Evolutionary conservation across 768 basidiomycete genomes (phyloP).

Genomic region (Macrolepiota dolichaula): DNA sequence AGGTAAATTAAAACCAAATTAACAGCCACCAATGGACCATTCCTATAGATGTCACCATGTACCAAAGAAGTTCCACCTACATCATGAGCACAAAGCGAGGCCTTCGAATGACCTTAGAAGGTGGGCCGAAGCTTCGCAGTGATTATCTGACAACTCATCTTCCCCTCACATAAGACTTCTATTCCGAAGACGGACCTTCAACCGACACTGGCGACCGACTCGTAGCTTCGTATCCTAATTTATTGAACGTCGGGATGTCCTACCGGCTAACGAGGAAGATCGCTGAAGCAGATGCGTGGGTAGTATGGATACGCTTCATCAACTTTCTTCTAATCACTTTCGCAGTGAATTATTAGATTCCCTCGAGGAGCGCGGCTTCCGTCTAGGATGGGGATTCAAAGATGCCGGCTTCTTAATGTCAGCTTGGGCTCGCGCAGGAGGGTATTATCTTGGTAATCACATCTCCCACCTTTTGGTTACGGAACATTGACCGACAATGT

Average conservation of each 20-base stretch:
- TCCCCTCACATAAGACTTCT: constrained; percentile 26
- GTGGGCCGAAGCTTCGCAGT: constrained; percentile 1
- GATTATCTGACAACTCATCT: not conserved
- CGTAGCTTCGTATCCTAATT: constrained; percentile 43
- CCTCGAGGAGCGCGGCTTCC: constrained; percentile 57
- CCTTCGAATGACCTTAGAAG: constrained; percentile 22
- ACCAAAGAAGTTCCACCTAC: constrained; percentile 58
- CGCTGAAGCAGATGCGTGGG: constrained; percentile 54
- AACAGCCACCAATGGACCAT: no score
- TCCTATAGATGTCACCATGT: constrained; percentile 51
- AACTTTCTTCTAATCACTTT: not conserved
- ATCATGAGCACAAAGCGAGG: constrained; percentile 48
- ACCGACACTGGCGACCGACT: constrained; percentile 48
- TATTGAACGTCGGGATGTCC: constrained; percentile 23
- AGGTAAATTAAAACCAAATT: not conserved
- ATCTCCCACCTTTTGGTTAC: not conserved
- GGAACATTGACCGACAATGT: not conserved
- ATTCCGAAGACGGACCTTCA: constrained; percentile 46
- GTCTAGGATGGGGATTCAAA: constrained; percentile 45
- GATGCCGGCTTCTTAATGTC: constrained; percentile 48
- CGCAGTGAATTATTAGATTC: constrained; percentile 44
- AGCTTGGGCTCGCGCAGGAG: constrained; percentile 48
- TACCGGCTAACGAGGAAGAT: constrained; percentile 35
- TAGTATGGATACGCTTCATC: not conserved
- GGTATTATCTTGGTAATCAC: constrained; percentile 62